Conservation (phyloP, 2,329 filamentous ascomycete genomes). For the Bipolaris victoriae region DNA sequence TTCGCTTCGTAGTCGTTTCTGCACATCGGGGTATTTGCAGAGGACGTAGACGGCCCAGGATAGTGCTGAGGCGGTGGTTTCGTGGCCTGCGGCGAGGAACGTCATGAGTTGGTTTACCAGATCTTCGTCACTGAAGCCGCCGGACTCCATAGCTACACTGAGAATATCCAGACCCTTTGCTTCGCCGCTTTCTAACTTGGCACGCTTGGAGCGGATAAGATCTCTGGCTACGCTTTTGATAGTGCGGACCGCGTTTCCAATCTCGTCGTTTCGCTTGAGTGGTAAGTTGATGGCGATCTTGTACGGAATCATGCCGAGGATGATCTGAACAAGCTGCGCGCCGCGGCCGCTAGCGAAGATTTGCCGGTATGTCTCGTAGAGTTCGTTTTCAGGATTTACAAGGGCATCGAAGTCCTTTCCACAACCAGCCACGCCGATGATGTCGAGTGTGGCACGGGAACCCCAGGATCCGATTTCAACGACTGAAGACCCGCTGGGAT, state of each 20-base stretch:
- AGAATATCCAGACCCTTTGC: slow-evolving; percentile 72
- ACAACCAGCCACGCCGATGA: slow-evolving; percentile 64
- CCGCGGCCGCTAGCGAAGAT: slow-evolving; percentile 58
- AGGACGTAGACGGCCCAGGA: slow-evolving; percentile 63
- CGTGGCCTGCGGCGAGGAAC: slow-evolving; percentile 74
- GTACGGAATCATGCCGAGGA: slow-evolving; percentile 67
- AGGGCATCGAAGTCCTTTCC: slow-evolving; percentile 63
- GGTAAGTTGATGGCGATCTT: slow-evolving; percentile 70
- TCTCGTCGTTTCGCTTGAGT: slow-evolving; percentile 66
- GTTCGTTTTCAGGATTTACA: slow-evolving; percentile 57
- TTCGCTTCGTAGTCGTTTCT: slow-evolving; percentile 58
- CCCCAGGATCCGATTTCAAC: slow-evolving; percentile 56
- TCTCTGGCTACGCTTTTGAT: slow-evolving; percentile 67
- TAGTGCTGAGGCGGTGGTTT: slow-evolving; percentile 62
- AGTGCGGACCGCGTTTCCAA: slow-evolving; percentile 43
- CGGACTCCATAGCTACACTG: slow-evolving; percentile 77
- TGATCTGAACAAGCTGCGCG: slow-evolving; percentile 62
- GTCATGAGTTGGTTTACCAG: slow-evolving; percentile 92
- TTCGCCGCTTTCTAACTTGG: slow-evolving; percentile 55
- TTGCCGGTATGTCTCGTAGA: slow-evolving; percentile 59
- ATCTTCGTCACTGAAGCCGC: slow-evolving; percentile 76
- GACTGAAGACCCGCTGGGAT: slow-evolving; percentile 37
- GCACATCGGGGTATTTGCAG: slow-evolving; percentile 57
- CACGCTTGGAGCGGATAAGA: slow-evolving; percentile 74
- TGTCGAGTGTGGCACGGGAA: slow-evolving; percentile 62